phyloP scores from a whole-genome alignment of 2,329 filamentous ascomycete species.

The Xylariales sp. region DNA sequence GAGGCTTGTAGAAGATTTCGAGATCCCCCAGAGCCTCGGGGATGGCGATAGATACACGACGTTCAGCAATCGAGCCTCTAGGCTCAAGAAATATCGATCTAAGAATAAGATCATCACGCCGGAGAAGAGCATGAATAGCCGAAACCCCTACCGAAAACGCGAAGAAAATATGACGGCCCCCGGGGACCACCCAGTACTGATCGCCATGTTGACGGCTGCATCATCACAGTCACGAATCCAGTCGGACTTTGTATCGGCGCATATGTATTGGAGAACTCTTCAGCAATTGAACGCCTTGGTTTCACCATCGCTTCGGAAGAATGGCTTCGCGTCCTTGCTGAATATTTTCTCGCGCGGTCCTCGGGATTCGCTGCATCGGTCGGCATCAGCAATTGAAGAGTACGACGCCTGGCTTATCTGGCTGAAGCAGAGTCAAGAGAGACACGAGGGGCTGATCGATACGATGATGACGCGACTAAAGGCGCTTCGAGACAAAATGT shows the following conservation, averaged over 20 bases:
- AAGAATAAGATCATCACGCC: slow-evolving; percentile 68
- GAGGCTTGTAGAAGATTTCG: slow-evolving; percentile 84
- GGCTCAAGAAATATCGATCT: slow-evolving; percentile 68
- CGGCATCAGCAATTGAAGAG: slow-evolving; percentile 78
- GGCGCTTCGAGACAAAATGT: slow-evolving; percentile 93
- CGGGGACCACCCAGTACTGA: slow-evolving; percentile 64
- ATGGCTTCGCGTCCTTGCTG: slow-evolving; percentile 77
- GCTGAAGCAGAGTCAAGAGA: slow-evolving; percentile 84
- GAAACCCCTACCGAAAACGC: slow-evolving; percentile 66
- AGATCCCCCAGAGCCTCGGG: slow-evolving; percentile 76
- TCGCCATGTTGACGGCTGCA: slow-evolving; percentile 80
- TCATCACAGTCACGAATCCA: slow-evolving; percentile 80
- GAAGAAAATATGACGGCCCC: slow-evolving; percentile 45
- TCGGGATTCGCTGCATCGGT: slow-evolving; percentile 75
- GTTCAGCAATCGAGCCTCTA: slow-evolving; percentile 77
- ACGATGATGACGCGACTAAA: slow-evolving; percentile 79
- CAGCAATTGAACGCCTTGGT: slow-evolving; percentile 75
- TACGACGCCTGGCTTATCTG: slow-evolving; percentile 86
- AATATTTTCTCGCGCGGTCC: slow-evolving; percentile 80
- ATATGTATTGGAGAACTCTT: slow-evolving; percentile 86
- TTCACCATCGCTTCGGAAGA: slow-evolving; percentile 69
- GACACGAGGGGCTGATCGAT: slow-evolving; percentile 79
- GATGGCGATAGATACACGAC: slow-evolving; percentile 69
- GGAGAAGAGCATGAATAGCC: slow-evolving; percentile 64
- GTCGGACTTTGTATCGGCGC: slow-evolving; percentile 84